Evolutionary conservation across 768 basidiomycete species (phyloP), one percentile per base, ranked within the genome.

Genomic region (Boletus vermiculosoides): DNA sequence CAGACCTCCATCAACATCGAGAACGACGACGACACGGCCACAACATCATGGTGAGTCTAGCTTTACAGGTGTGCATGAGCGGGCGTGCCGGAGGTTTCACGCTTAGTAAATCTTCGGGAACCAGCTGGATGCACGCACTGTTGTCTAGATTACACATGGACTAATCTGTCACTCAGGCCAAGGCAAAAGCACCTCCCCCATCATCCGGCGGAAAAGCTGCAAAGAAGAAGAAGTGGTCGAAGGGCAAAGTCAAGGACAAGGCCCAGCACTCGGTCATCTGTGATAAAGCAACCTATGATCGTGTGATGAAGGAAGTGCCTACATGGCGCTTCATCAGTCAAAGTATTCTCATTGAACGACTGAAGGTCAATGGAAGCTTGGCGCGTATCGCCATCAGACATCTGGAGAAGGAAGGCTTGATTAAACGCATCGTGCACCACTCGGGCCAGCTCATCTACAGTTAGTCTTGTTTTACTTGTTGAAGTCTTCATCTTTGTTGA

Each of bases 171-270:
- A 54, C 50, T 76, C 83, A 87, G 83, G 87, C 90, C 72, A 91
- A 90, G 83, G 86, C 87, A 79, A 79, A 86, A 70, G 77, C 91
- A 63, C 76, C 87, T 57, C 78, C 81, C 58, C 71, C 80, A 59
- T 79, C 86, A 49, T 77, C 83, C 63, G 87, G 89, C 64, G 88
- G 90, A 73, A 94, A 94, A 76, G 78, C 89, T 71, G 92, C 91
- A 61, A 98, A 98, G 85, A 98, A 98, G 86, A 98, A 98, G 92
- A 98, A 98, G 85, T 98, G 95, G 95, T 97, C 93, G 67, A 98
- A 98, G 85, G 97, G 97, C 74, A 98, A 98, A 81, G 97, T 99
- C 77, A 99, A 99, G 89, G 97, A 99, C 81, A 99, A 98, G 88
- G 93, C 96, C 70, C 87, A 92, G 72, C 95, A 98, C 84, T 84